These are phyloP conservation scores for Erodium moschatum DNA, from an alignment of 441 rosid genomes.

Conservation along the genomic window DNA sequence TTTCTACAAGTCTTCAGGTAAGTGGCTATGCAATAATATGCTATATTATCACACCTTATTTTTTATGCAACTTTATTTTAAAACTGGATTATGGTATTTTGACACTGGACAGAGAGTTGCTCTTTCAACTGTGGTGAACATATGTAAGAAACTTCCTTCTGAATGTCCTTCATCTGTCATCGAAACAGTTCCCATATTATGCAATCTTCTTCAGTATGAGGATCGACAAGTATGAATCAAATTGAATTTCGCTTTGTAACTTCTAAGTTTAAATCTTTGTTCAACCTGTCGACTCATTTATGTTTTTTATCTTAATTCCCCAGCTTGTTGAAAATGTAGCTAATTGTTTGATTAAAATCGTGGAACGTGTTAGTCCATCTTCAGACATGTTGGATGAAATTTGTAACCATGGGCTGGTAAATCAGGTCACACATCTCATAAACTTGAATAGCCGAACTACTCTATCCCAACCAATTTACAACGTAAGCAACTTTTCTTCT, in stretches of 20 bases:
- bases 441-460: slow-evolving; percentile 66
- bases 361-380: slow-evolving; percentile 58
- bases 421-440: slow-evolving; percentile 57
- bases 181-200: slow-evolving; percentile 82
- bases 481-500: slow-evolving; percentile 40
- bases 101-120: slow-evolving; percentile 62
- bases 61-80: not conserved
- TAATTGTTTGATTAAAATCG: slow-evolving; percentile 71
- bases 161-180: slow-evolving; percentile 45
- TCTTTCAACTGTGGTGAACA: slow-evolving; percentile 79
- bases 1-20: slow-evolving; percentile 87
- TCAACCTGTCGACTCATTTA: slow-evolving; percentile 11
- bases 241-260: slow-evolving; percentile 17
- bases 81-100: not conserved
- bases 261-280: slow-evolving; percentile 8
- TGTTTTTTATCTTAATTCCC: slow-evolving; percentile 21
- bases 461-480: slow-evolving; percentile 65
- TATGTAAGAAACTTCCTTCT: slow-evolving; percentile 76
- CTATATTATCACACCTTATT: not conserved
- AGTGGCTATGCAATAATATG: slow-evolving; percentile 15
- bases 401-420: slow-evolving; percentile 65
- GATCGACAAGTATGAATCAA: slow-evolving; percentile 60
- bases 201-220: slow-evolving; percentile 84
- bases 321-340: slow-evolving; percentile 94
- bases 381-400: slow-evolving; percentile 69